Evolutionary conservation across 1,139 yeast genomes (phyloP).

Genomic region (Pichia sp.): DNA sequence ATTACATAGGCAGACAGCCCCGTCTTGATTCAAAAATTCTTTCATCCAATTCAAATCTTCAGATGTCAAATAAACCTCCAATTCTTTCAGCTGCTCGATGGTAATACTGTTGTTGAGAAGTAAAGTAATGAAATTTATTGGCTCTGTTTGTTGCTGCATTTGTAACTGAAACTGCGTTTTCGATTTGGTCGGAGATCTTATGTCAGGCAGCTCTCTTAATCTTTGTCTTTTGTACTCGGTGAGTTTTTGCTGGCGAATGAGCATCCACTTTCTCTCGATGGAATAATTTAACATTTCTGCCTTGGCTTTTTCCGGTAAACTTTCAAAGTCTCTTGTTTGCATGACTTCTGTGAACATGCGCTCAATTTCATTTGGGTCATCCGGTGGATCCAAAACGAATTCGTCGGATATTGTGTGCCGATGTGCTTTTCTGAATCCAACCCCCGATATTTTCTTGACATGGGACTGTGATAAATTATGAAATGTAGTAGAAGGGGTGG

Average conservation of each 20-base stretch:
- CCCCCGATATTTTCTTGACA: conserved; percentile 26
- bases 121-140: conserved; percentile 56
- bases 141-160: conserved; percentile 23
- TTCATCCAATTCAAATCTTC: conserved; percentile 92
- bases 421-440: conserved; percentile 30
- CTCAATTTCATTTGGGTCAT: conserved; percentile 58
- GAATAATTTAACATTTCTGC: conserved; percentile 74
- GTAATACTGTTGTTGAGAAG: conserved; percentile 69
- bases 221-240: conserved; percentile 63
- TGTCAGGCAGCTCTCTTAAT: conserved; percentile 34
- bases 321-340: conserved; percentile 79
- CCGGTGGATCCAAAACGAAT: conserved; percentile 51
- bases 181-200: conserved; percentile 16
- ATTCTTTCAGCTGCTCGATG: conserved; percentile 68
- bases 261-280: conserved; percentile 83
- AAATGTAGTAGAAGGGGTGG: conserved; percentile 20
- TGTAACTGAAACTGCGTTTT: conserved; percentile 17
- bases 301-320: conserved; percentile 73
- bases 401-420: conserved; percentile 35
- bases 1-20: conserved; percentile 77
- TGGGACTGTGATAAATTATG: conserved; percentile 29
- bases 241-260: conserved; percentile 81
- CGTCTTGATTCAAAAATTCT: conserved; percentile 76
- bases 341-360: conserved; percentile 63
- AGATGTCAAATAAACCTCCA: conserved; percentile 88